Percentiles rank a stretch among this genome's conserved stretches.
Conservation (phyloP, 495 filamentous ascomycete species). For the Apodospora peruviana region DNA sequence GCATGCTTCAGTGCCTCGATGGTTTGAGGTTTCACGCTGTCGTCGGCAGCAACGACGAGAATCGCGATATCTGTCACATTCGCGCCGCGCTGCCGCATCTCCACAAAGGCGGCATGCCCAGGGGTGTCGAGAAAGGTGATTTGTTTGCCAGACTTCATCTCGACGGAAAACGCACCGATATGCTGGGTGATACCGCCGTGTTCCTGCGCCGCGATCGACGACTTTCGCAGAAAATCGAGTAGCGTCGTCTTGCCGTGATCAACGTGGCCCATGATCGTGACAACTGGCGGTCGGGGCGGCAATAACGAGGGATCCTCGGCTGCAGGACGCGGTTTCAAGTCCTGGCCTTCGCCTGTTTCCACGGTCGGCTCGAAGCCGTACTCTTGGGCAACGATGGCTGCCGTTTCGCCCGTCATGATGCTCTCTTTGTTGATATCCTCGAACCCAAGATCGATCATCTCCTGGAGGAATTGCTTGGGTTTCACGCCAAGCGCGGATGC, state of each 20-base stretch:
- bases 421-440: conserved; percentile 72
- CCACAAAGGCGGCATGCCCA: conserved; percentile 90
- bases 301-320: conserved; percentile 65
- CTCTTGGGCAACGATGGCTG: conserved; percentile 84
- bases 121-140: conserved; percentile 98
- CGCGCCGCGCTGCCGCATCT: conserved; percentile 93
- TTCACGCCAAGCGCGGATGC: conserved; percentile 72
- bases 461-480: conserved; percentile 61
- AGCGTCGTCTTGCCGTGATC: conserved; percentile 99
- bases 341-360: conserved; percentile 58
- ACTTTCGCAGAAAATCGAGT: conserved; percentile 88
- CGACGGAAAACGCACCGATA: conserved; percentile 96
- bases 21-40: conserved; percentile 96
- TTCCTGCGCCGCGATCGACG: conserved; percentile 82
- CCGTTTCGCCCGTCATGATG: conserved; percentile 83
- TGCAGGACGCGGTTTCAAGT: conserved; percentile 67
- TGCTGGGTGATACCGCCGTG: conserved; percentile 98
- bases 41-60: conserved; percentile 93
- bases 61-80: conserved; percentile 97
- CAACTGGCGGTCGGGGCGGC: conserved; percentile 79
- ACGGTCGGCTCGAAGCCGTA: conserved; percentile 89
- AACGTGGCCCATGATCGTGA: conserved; percentile 99
- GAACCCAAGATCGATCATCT: conserved; percentile 78
- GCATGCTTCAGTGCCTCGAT: conserved; percentile 96
- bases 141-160: conserved; percentile 73